These are phyloP conservation scores for Brasenia schreberi DNA, from an alignment of 164 flowering plant species.

Conservation along the genomic window DNA sequence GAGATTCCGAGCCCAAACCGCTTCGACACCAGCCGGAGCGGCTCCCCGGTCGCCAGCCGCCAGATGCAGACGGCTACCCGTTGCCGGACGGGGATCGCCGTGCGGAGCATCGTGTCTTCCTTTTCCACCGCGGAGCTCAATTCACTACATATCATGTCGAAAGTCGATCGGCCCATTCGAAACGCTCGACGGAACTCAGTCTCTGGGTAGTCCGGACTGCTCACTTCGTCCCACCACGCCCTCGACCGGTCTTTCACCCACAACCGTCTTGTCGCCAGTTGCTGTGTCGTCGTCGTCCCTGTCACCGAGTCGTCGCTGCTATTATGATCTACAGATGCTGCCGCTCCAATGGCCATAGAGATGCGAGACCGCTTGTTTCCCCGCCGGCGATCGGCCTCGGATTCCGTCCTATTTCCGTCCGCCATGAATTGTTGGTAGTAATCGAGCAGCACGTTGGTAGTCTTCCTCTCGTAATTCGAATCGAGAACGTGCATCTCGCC, in stretches of 20 bases:
- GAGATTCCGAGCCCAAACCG: conserved; percentile 77
- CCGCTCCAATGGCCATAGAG: neutral
- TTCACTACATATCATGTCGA: conserved; percentile 68
- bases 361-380: neutral
- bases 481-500: neutral
- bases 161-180: conserved; percentile 68
- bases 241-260: conserved; percentile 81
- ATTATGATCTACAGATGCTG: neutral
- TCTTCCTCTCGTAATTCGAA: neutral
- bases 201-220: conserved; percentile 59
- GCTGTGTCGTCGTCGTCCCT: neutral
- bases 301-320: neutral
- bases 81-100: conserved; percentile 78
- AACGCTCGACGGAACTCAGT: conserved; percentile 46
- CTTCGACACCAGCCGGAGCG: conserved; percentile 64
- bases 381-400: neutral
- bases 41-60: conserved; percentile 81
- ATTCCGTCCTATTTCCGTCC: neutral
- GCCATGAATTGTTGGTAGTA: neutral
- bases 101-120: conserved; percentile 71
- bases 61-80: conserved; percentile 83
- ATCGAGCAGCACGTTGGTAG: neutral
- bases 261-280: conserved; percentile 27
- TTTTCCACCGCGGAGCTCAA: conserved; percentile 50
- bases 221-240: conserved; percentile 81